Conservation (phyloP, 2,329 filamentous ascomycete species). For the Ophiosphaerella herpotricha region DNA sequence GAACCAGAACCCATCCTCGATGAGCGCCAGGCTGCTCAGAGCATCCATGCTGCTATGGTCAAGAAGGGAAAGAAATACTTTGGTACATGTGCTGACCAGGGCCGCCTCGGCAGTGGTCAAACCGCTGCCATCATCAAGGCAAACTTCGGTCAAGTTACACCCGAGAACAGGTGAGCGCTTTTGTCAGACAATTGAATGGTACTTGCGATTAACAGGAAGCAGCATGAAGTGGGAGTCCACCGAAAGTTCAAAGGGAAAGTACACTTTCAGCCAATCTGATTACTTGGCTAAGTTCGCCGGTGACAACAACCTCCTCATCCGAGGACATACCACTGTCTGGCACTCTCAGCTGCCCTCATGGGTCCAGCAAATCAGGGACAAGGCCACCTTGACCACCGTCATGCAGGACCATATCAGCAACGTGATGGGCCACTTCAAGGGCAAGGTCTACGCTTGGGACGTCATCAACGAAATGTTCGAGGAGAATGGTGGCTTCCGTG, state of each 20-base stretch:
- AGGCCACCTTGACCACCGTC: slow-evolving; percentile 58
- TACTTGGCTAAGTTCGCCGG: slow-evolving; percentile 60
- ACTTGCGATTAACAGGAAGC: not conserved
- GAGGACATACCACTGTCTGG: slow-evolving; percentile 71
- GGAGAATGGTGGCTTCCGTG: slow-evolving; percentile 63
- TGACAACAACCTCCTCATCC: slow-evolving; percentile 64
- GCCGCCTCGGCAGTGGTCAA: slow-evolving; percentile 56
- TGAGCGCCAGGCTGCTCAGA: slow-evolving; percentile 45
- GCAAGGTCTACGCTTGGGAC: slow-evolving; percentile 67
- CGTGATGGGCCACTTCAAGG: slow-evolving; percentile 64
- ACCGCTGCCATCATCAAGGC: slow-evolving; percentile 63
- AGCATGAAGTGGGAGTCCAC: slow-evolving; percentile 71
- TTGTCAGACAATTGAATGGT: not conserved
- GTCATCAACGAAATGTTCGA: slow-evolving; percentile 70
- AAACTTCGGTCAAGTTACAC: slow-evolving; percentile 68
- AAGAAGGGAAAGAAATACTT: slow-evolving; percentile 70
- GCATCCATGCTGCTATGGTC: slow-evolving; percentile 62
- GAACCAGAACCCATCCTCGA: slow-evolving; percentile 35
- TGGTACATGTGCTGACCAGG: slow-evolving; percentile 63
- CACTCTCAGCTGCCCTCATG: slow-evolving; percentile 59
- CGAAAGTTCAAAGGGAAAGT: slow-evolving; percentile 49
- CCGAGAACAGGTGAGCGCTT: slow-evolving; percentile 60
- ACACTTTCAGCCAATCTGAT: slow-evolving; percentile 62
- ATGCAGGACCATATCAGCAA: slow-evolving; percentile 66
- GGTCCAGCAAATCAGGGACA: slow-evolving; percentile 63